Conservation (phyloP, 208 protist species). For the Trypanosoma brucei region DNA sequence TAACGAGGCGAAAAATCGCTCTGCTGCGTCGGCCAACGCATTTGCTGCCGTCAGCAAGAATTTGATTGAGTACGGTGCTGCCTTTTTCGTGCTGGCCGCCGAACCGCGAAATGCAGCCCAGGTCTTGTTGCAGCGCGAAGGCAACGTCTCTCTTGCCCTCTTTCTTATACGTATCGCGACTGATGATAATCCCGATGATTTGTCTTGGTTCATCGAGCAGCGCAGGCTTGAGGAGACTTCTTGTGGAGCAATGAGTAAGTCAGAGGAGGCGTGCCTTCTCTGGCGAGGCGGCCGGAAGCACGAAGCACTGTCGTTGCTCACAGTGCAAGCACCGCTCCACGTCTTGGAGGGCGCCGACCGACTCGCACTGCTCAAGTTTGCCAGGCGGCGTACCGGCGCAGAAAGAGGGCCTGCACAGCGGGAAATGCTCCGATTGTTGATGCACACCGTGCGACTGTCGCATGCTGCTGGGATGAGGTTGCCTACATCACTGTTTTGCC, state of each 20-base stretch:
- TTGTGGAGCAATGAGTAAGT: conserved; percentile 39
- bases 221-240: conserved; percentile 13
- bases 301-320: conserved; percentile 7
- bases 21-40: conserved; percentile 87
- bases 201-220: conserved; percentile 36
- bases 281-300: conserved; percentile 43
- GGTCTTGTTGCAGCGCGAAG: conserved; percentile 77
- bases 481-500: conserved; percentile 44
- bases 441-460: conserved; percentile 10
- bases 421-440: conserved; percentile 6
- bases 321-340: not conserved
- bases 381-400: conserved; percentile 1
- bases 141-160: conserved; percentile 60
- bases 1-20: conserved; percentile 43
- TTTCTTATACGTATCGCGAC: conserved; percentile 65
- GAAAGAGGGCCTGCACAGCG: not conserved
- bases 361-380: conserved; percentile 11
- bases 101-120: conserved; percentile 80
- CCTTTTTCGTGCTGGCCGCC: conserved; percentile 92
- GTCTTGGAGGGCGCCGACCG: conserved; percentile 14
- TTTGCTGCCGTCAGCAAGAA: conserved; percentile 88
- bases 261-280: conserved; percentile 53
- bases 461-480: conserved; percentile 41
- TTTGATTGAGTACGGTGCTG: conserved; percentile 77
- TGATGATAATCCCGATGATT: conserved; percentile 20